These are phyloP conservation scores for Flueggea neowawraea DNA, from an alignment of 441 rosid species.

Conservation along the genomic window DNA sequence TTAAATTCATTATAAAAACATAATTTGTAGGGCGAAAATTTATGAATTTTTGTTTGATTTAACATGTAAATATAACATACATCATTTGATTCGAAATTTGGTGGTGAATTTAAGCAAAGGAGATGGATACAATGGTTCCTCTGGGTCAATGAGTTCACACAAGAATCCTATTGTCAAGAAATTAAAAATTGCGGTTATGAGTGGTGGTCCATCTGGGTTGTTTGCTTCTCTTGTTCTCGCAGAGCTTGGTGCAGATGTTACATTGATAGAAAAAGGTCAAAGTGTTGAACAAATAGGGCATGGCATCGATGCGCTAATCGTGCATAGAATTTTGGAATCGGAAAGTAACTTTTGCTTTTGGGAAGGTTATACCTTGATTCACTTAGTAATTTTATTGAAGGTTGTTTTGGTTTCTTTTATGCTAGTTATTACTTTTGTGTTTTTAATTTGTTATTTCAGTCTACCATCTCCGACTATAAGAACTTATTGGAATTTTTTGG, in stretches of 20 bases:
- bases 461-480: too few species aligned
- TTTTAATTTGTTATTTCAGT: not conserved
- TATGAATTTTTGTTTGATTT: too few species aligned
- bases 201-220: constrained; percentile 94
- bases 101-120: constrained; percentile 15
- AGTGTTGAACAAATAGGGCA: constrained; percentile 91
- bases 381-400: constrained; percentile 26
- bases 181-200: constrained; percentile 82
- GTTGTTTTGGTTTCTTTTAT: constrained; percentile 17
- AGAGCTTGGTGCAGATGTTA: constrained; percentile 96
- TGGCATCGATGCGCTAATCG: constrained; percentile 84
- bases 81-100: too few species aligned
- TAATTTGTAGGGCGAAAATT: too few species aligned
- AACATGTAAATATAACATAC: too few species aligned
- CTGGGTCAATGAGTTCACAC: constrained; percentile 20
- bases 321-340: constrained; percentile 65
- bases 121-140: constrained; percentile 4
- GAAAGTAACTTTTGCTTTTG: constrained; percentile 99
- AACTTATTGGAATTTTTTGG: too few species aligned
- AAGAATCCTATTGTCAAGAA: constrained; percentile 31
- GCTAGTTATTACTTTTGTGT: constrained; percentile 4
- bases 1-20: too few species aligned
- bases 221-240: constrained; percentile 93
- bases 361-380: constrained; percentile 67
- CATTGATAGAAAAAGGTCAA: constrained; percentile 91